These are phyloP conservation scores for Metschnikowia orientalis DNA, from an alignment of 805 yeast genomes.

Conservation along the genomic window DNA sequence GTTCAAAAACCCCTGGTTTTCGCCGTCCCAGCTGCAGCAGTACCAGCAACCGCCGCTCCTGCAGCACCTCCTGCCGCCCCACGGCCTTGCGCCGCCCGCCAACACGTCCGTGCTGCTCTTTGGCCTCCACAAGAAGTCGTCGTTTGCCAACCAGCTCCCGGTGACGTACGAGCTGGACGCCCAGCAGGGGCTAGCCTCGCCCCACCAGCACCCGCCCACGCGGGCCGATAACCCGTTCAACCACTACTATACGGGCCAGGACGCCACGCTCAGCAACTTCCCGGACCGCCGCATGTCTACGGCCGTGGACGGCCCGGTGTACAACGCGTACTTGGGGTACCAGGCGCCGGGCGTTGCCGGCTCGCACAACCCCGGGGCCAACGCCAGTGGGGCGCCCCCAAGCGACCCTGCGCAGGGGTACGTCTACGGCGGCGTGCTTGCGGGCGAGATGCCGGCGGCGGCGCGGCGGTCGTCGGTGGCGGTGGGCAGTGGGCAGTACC, in stretches of 20 bases:
- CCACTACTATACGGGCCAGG: constrained; percentile 38
- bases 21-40: constrained; percentile 18
- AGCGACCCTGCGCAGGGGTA: constrained; percentile 3
- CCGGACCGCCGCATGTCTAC: constrained; percentile 37
- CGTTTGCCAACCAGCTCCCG: constrained; percentile 45
- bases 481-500: constrained; percentile 22
- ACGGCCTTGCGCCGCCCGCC: constrained; percentile 9
- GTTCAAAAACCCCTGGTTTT: constrained; percentile 44
- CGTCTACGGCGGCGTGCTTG: constrained; percentile 2
- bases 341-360: not conserved
- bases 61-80: not conserved
- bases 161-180: constrained; percentile 45
- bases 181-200: constrained; percentile 24
- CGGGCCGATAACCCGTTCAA: constrained; percentile 44
- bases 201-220: constrained; percentile 39
- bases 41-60: constrained; percentile 7
- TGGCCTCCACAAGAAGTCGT: constrained; percentile 25
- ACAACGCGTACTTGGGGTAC: constrained; percentile 16
- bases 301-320: constrained; percentile 29
- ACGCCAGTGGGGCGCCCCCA: constrained; percentile 1
- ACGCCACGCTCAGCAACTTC: constrained; percentile 25
- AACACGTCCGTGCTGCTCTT: constrained; percentile 26
- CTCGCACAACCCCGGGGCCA: not conserved
- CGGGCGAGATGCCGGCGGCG: constrained; percentile 6
- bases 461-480: constrained; percentile 18